These are phyloP conservation scores for Cladobotryum protrusum DNA, from an alignment of 2,329 filamentous ascomycete genomes.

Conservation along the genomic window DNA sequence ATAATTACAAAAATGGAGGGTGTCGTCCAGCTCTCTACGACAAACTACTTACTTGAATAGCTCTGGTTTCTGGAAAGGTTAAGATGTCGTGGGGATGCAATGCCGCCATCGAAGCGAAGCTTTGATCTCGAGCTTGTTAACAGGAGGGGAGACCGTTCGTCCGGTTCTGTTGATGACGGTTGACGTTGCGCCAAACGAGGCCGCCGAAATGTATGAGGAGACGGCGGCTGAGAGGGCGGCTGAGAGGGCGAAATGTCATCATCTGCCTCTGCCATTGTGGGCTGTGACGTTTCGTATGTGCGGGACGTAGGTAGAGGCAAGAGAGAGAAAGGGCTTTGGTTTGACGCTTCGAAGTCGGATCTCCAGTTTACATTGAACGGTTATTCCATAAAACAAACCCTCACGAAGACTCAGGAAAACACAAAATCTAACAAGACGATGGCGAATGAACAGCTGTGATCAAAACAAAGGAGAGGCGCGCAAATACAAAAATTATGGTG, in stretches of 20 bases:
- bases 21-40: no score
- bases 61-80: conserved; percentile 37
- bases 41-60: conserved; percentile 31
- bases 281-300: background rate
- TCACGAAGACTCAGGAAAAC: no score
- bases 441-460: no score
- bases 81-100: conserved; percentile 22
- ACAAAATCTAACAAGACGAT: no score
- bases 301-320: background rate
- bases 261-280: conserved; percentile 26
- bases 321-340: background rate
- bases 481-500: no score
- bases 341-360: no score
- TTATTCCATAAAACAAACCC: no score
- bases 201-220: conserved; percentile 27
- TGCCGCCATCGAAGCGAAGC: conserved; percentile 34
- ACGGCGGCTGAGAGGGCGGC: conserved; percentile 29
- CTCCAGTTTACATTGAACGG: no score
- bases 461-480: no score
- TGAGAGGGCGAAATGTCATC: conserved; percentile 22
- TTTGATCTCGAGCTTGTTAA: conserved; percentile 33
- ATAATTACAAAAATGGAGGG: background rate
- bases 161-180: conserved; percentile 26
- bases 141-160: conserved; percentile 42
- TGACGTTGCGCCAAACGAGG: conserved; percentile 20